Evolutionary conservation across 768 basidiomycete species (phyloP).

Genomic region (Pholiota microspora): DNA sequence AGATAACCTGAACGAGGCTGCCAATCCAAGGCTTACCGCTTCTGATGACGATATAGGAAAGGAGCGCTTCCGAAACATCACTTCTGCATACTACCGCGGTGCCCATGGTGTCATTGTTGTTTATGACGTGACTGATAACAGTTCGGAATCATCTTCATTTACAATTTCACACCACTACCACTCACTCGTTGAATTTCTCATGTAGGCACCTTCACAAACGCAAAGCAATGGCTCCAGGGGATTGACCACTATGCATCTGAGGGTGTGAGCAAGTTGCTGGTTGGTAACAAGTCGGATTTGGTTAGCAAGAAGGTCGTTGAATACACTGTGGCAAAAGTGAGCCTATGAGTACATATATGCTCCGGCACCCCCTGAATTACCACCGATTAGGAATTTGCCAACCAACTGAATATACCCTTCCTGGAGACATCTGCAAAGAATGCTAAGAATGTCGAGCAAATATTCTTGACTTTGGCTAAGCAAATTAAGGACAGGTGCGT

Average conservation of each 20-base stretch:
- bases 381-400: slow-evolving; percentile 78
- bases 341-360: slow-evolving; percentile 5
- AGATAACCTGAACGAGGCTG: slow-evolving; percentile 18
- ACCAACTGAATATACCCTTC: slow-evolving; percentile 92
- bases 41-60: slow-evolving; percentile 55
- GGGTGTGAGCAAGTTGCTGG: slow-evolving; percentile 96
- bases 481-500: slow-evolving; percentile 88
- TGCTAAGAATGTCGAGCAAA: slow-evolving; percentile 97
- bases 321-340: slow-evolving; percentile 82
- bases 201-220: slow-evolving; percentile 89
- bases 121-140: slow-evolving; percentile 97
- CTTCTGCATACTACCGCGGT: slow-evolving; percentile 98
- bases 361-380: neutral
- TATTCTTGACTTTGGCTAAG: slow-evolving; percentile 98
- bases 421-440: slow-evolving; percentile 99
- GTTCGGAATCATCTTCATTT: slow-evolving; percentile 40
- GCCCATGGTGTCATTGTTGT: slow-evolving; percentile 98
- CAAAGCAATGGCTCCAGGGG: slow-evolving; percentile 94
- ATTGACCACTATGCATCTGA: slow-evolving; percentile 97
- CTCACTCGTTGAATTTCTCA: neutral
- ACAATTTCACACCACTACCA: neutral
- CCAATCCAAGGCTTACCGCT: slow-evolving; percentile 1
- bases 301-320: slow-evolving; percentile 96
- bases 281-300: slow-evolving; percentile 99
- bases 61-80: slow-evolving; percentile 98